A percentile compares a stretch with the other conserved stretches of the same genome.
Conservation (phyloP, 768 basidiomycete species). For the Pulveroboletus sp. region DNA sequence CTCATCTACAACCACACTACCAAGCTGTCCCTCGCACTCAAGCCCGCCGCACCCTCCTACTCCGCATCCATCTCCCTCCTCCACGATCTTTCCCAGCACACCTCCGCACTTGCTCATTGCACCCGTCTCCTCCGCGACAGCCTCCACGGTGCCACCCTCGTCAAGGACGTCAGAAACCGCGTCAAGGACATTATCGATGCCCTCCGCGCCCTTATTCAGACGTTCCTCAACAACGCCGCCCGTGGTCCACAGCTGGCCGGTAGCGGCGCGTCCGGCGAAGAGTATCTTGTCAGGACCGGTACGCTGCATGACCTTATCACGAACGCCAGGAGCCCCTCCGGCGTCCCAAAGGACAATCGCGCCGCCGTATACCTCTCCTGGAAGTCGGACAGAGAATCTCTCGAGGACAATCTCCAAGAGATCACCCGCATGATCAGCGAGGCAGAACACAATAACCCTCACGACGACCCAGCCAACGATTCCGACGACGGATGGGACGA, state of each 20-base stretch:
- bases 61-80: constrained; percentile 47
- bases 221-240: constrained; percentile 37
- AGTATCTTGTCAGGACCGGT: constrained; percentile 54
- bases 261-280: constrained; percentile 28
- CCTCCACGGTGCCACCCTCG: constrained; percentile 43
- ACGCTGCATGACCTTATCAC: constrained; percentile 60
- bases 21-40: constrained; percentile 59
- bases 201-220: constrained; percentile 40
- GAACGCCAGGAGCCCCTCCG: constrained; percentile 40
- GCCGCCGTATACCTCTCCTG: constrained; percentile 53
- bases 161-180: constrained; percentile 39
- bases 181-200: constrained; percentile 41
- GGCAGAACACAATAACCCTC: constrained; percentile 26
- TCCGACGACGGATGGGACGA: constrained; percentile 62
- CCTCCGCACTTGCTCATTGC: constrained; percentile 49
- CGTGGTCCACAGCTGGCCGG: constrained; percentile 13
- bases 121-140: constrained; percentile 37
- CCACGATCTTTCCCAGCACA: constrained; percentile 47
- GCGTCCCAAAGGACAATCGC: constrained; percentile 52
- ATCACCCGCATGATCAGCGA: constrained; percentile 49
- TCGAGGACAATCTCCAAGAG: constrained; percentile 61
- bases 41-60: constrained; percentile 51
- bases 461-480: not conserved
- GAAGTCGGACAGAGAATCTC: constrained; percentile 46
- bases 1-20: constrained; percentile 54